Base-by-base conservation (phyloP, 371 early-diverging fungal species). In the Apophysomyces sp. region DNA sequence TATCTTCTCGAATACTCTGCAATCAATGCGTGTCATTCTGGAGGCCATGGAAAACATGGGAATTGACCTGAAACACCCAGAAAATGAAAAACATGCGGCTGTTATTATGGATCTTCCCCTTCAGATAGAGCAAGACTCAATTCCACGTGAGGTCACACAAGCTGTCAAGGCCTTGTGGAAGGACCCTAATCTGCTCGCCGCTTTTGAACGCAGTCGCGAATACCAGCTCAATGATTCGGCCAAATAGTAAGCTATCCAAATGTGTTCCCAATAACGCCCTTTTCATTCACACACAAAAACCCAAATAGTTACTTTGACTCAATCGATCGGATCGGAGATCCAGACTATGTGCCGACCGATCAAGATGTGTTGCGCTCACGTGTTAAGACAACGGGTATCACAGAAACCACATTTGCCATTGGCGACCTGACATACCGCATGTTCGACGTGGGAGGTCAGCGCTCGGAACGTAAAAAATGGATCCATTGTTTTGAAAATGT, bases 381-480 rank as follows among this genome's bases (percentile, higher is more conserved):
- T 30, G 91, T 92, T 65, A 92, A 91, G 74, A 89, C 93, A 24
- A 92, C 94, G 3, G 93, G 93, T 40, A 92, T 93, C 62, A 89
- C 85, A 16, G 96, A 96, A 70, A 92, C 92, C 3, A 86, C 84
- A 8, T 96, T 96, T 81, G 63, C 82, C 52, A 88, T 94, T 61
- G 92, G 91, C 5, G 90, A 93, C 51, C 69, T 94, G 60, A 92
- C 92, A 13, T 92, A 92, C 68, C 78, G 91, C 44, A 92, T 95
- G 93, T 88, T 93, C 69, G 96, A 95, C 74, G 96, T 95, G 27
- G 94, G 96, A 57, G 96, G 96, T 27, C 96, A 95, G 80, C 84
- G 92, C 32, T 87, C 88, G 28, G 92, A 92, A 69, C 84, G 97
- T 61, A 94, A 92, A 67, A 94, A 94, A 73, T 95, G 96, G 96